phyloP scores from a whole-genome alignment of 352 stramenopile species.

The Globisporangium uncinulatum region DNA sequence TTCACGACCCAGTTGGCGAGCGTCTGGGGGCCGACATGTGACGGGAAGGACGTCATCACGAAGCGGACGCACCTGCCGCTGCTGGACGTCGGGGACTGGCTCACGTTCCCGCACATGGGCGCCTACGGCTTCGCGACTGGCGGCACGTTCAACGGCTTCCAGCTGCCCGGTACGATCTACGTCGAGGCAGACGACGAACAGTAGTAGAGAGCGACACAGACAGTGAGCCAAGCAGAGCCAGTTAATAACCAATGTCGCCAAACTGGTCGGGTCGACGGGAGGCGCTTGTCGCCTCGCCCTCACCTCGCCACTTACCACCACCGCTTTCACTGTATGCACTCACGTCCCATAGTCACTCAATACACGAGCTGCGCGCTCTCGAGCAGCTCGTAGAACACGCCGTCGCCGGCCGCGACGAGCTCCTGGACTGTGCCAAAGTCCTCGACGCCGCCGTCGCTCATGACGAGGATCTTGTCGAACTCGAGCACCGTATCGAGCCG shows the following conservation, averaged over 20 bases:
- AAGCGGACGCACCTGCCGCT: constrained; percentile 30
- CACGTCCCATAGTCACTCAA: not conserved
- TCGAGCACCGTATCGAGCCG: constrained; percentile 91
- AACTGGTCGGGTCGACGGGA: not conserved
- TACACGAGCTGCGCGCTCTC: constrained; percentile 39
- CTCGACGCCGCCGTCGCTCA: constrained; percentile 51
- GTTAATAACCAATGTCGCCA: no score
- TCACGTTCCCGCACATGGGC: constrained; percentile 46
- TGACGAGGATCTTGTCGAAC: constrained; percentile 89
- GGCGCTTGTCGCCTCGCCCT: not conserved
- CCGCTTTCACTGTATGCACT: not conserved
- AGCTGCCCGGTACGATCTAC: constrained; percentile 33
- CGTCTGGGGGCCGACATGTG: constrained; percentile 45
- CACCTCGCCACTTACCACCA: not conserved
- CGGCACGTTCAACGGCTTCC: constrained; percentile 50
- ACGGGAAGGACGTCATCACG: constrained; percentile 43
- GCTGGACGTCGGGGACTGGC: constrained; percentile 45
- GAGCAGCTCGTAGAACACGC: constrained; percentile 41
- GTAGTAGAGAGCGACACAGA: not conserved
- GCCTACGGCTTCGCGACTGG: constrained; percentile 52
- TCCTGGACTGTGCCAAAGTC: constrained; percentile 40
- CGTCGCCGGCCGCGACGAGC: constrained; percentile 26
- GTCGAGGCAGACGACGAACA: constrained; percentile 16
- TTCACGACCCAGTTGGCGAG: constrained; percentile 21
- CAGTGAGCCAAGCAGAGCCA: no score